These are phyloP conservation scores for Hortiboletus campestris DNA, from an alignment of 768 basidiomycete species.

Conservation along the genomic window DNA sequence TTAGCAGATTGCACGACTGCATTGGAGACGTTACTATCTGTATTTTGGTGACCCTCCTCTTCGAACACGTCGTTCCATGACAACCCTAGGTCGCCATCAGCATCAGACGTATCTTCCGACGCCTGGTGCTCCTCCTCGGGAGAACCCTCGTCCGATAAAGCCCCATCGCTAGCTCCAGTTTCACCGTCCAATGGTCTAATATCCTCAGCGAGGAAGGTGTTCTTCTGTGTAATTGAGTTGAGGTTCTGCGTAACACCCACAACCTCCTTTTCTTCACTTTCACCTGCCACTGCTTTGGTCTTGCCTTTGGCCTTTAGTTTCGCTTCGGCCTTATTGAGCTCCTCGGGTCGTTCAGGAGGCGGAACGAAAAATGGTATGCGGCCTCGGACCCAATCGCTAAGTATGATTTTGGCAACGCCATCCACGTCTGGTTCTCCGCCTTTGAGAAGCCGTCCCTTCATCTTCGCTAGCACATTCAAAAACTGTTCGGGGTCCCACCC, in stretches of 20 bases:
- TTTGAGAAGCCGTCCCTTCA: slow-evolving; percentile 88
- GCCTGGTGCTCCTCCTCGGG: slow-evolving; percentile 43
- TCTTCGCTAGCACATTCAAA: slow-evolving; percentile 80
- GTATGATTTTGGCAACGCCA: slow-evolving; percentile 88
- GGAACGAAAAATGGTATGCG: slow-evolving; percentile 95
- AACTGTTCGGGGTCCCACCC: slow-evolving; percentile 76
- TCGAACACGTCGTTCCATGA: slow-evolving; percentile 88
- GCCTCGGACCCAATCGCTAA: slow-evolving; percentile 97
- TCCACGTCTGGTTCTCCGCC: slow-evolving; percentile 94
- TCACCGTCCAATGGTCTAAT: slow-evolving; percentile 62
- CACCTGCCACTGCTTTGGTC: slow-evolving; percentile 33
- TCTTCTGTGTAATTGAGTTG: slow-evolving; percentile 85
- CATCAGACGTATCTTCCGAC: slow-evolving; percentile 32
- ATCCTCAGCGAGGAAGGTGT: slow-evolving; percentile 83
- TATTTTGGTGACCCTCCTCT: slow-evolving; percentile 39
- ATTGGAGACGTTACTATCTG: slow-evolving; percentile 14
- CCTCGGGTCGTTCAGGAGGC: slow-evolving; percentile 81
- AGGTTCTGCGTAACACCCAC: slow-evolving; percentile 83
- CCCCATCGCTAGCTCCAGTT: slow-evolving; percentile 34
- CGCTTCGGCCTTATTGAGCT: slow-evolving; percentile 60
- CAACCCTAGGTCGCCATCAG: slow-evolving; percentile 49
- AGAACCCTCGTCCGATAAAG: slow-evolving; percentile 31
- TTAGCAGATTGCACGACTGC: slow-evolving; percentile 9
- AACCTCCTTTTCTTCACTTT: slow-evolving; percentile 36
- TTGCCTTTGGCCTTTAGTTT: slow-evolving; percentile 53